Base-by-base conservation (phyloP, 345 rosid species). In the Toxicodendron radicans region DNA sequence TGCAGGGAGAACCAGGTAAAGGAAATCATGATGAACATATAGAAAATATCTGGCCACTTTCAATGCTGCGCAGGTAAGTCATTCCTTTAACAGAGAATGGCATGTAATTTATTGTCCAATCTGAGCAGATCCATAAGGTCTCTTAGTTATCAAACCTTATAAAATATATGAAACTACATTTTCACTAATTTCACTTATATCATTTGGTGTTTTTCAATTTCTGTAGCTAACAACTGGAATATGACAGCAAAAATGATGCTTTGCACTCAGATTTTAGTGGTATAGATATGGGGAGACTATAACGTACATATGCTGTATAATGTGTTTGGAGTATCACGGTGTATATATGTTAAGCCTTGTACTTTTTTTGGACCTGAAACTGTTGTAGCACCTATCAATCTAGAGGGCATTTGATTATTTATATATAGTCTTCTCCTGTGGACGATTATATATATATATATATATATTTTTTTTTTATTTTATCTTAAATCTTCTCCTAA, bases 41-140 rank as follows among this genome's bases (percentile, higher is more conserved):
- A 52, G 79, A 84, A 35, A 76, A 73, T 59, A 78, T 81, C 38
- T 94, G 98, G 98, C 85, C 95, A 58, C 86, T 94, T 38, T 76
- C 84, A 4, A 87, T 85, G 90, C 91, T 94, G 77, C 93, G 91
- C 32, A 92, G 92, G 98, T 93, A 87, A 71, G 68, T 41, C 41
- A 33, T 45, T 57, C 20, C 23, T 33, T 65, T 52, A 32, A 67
- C 46, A 32, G 65, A 38, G 30, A 58, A 10, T 51, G 57, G 6
- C 1, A 12, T 60, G 60, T 18, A 27, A 48, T 69, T 43, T 41
- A 30, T 54, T 38, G 18, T 58, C 30, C 38, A 12, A 14, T 46
- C 5, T 66, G 32, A 46, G 69, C 23, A 12, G 32, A 13, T 65
- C 24, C 69, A 30, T 7, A 16, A 38, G 54, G 54, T 43, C 38